Evolutionary conservation across 140 eudicot species (phyloP).

Genomic region (Erigeron philadelphicus): DNA sequence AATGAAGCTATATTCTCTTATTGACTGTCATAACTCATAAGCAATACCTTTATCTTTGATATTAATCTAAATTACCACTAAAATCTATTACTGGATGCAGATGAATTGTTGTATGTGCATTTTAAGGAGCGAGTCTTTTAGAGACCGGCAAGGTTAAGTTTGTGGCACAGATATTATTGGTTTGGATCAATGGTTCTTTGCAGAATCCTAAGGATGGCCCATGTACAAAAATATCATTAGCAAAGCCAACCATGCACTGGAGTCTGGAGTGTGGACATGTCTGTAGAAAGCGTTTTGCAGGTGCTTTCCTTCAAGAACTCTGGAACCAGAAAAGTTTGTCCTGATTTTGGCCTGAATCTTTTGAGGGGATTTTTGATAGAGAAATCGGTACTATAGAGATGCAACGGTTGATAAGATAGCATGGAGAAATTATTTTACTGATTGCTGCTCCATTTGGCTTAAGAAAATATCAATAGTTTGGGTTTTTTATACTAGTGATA

Average conservation of each 20-base stretch:
- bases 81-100: constrained; percentile 7
- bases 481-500: neutral
- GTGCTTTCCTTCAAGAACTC: constrained; percentile 2
- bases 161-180: constrained; percentile 9
- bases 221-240: neutral
- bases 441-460: constrained; percentile 2
- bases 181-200: constrained; percentile 13
- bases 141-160: constrained; percentile 7
- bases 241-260: constrained; percentile 2
- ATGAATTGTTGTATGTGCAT: constrained; percentile 1
- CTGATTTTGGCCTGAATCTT: neutral
- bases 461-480: neutral
- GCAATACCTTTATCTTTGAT: neutral
- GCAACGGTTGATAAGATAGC: constrained; percentile 1
- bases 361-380: constrained; percentile 2
- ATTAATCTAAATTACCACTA: constrained; percentile 4
- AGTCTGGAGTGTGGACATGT: too few relatives aligned
- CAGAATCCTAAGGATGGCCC: neutral
- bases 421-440: neutral
- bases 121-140: constrained; percentile 16
- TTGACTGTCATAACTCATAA: neutral
- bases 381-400: neutral
- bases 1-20: too few relatives aligned
- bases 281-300: neutral
- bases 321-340: constrained; percentile 1